Conservation (phyloP, 257 asterid species). For the Jaltomata sinuosa region DNA sequence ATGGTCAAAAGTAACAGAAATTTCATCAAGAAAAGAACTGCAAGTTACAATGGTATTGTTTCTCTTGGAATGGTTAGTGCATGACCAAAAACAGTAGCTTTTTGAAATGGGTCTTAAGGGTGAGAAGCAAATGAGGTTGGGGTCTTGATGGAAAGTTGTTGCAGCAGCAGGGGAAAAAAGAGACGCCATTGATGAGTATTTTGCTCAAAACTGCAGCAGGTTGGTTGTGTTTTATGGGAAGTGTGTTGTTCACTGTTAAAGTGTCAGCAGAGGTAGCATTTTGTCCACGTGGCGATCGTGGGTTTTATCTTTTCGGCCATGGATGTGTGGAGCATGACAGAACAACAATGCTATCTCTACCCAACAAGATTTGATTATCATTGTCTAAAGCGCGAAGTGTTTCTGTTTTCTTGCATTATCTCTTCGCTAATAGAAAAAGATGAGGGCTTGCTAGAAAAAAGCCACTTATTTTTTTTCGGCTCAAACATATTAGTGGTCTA, state of each 20-base stretch:
- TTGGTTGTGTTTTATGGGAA: neutral
- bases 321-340: conserved; percentile 42
- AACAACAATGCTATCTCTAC: conserved; percentile 39
- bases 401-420: neutral
- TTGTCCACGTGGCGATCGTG: conserved; percentile 33
- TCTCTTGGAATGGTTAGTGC: conserved; percentile 7
- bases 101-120: conserved; percentile 13
- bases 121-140: conserved; percentile 27
- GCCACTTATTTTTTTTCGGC: no score
- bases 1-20: conserved; percentile 29
- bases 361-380: neutral
- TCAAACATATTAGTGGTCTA: no score
- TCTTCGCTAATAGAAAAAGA: neutral
- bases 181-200: conserved; percentile 45
- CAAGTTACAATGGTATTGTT: conserved; percentile 13
- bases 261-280: conserved; percentile 31
- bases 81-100: conserved; percentile 18
- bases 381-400: neutral
- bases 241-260: neutral
- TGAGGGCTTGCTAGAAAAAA: neutral
- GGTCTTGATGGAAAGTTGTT: conserved; percentile 30
- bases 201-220: neutral
- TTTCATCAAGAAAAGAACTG: conserved; percentile 42
- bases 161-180: conserved; percentile 31
- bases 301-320: conserved; percentile 30